These are phyloP conservation scores for Echria macrotheca DNA, from an alignment of 495 filamentous ascomycete species.

Conservation along the genomic window DNA sequence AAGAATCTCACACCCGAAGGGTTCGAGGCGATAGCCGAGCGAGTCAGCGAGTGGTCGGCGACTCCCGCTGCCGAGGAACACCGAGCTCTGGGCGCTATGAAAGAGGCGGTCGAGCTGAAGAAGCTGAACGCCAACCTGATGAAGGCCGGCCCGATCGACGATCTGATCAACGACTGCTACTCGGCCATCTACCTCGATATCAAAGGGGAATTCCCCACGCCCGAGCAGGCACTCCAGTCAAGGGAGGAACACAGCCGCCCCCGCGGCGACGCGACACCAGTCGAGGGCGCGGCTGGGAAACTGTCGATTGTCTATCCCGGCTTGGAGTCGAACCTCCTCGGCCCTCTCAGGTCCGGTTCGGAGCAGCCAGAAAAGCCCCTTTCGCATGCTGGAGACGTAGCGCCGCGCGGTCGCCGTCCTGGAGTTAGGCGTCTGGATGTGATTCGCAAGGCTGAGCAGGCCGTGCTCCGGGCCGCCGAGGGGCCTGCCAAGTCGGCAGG, in stretches of 20 bases:
- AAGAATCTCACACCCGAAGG: conserved; percentile 73
- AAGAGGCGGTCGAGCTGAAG: conserved; percentile 85
- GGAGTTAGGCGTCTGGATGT: conserved; percentile 43
- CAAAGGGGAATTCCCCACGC: conserved; percentile 34
- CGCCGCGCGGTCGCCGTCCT: conserved; percentile 28
- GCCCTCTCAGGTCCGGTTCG: conserved; percentile 24
- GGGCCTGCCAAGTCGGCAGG: conserved; percentile 32
- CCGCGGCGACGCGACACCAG: conserved; percentile 9
- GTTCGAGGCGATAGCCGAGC: conserved; percentile 56
- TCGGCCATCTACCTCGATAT: conserved; percentile 64
- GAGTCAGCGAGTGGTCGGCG: conserved; percentile 47
- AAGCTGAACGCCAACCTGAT: conserved; percentile 80
- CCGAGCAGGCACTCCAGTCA: conserved; percentile 18
- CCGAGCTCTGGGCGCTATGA: conserved; percentile 62
- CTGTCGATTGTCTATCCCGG: conserved; percentile 50
- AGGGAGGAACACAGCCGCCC: conserved; percentile 23
- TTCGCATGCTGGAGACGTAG: conserved; percentile 31
- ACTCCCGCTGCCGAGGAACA: conserved; percentile 32
- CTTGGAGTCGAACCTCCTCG: conserved; percentile 20
- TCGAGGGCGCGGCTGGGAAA: conserved; percentile 7
- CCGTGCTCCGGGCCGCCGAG: conserved; percentile 38
- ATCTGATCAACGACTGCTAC: conserved; percentile 84
- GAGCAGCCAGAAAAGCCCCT: conserved; percentile 35
- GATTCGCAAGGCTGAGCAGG: conserved; percentile 45
- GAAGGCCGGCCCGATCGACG: conserved; percentile 80